Evolutionary conservation across 495 filamentous ascomycete species (phyloP).

Genomic region (Bathelium albidoporum): DNA sequence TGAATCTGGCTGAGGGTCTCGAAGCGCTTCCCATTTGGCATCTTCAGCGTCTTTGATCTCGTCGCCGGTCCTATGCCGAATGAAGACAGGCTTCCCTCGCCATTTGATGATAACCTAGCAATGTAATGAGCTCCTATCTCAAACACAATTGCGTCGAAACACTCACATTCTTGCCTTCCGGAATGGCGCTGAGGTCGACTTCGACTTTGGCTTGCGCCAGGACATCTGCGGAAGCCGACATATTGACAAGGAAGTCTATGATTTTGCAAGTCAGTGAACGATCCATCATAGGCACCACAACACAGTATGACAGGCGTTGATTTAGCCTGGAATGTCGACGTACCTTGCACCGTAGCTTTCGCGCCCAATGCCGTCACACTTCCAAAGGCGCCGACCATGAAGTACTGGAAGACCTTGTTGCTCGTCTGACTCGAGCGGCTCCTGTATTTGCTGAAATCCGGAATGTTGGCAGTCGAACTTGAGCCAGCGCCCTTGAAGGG

Average conservation of each 20-base stretch:
- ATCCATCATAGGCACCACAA: neutral
- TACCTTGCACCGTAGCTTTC: constrained; percentile 95
- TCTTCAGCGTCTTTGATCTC: constrained; percentile 51
- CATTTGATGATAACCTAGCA: constrained; percentile 96
- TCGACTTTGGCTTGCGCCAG: constrained; percentile 99
- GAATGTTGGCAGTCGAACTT: constrained; percentile 55
- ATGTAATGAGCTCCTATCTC: neutral
- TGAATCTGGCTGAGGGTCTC: constrained; percentile 83
- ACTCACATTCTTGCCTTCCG: constrained; percentile 98
- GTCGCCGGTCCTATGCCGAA: constrained; percentile 86
- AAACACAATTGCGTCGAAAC: neutral
- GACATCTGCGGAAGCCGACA: constrained; percentile 98
- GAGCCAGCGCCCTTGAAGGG: constrained; percentile 35
- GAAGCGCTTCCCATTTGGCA: constrained; percentile 55
- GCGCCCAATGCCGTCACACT: constrained; percentile 82
- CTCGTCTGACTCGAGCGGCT: constrained; percentile 49
- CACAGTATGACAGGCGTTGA: neutral
- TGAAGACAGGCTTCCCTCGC: constrained; percentile 99
- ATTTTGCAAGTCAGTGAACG: neutral
- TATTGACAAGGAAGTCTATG: constrained; percentile 96
- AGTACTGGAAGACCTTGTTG: constrained; percentile 90
- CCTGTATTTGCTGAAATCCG: constrained; percentile 82
- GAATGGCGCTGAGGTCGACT: constrained; percentile 81
- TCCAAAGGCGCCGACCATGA: constrained; percentile 95
- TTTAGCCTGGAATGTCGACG: constrained; percentile 29